Conservation (phyloP, 1,139 yeast species). For the Hyphopichia khmerensis region DNA sequence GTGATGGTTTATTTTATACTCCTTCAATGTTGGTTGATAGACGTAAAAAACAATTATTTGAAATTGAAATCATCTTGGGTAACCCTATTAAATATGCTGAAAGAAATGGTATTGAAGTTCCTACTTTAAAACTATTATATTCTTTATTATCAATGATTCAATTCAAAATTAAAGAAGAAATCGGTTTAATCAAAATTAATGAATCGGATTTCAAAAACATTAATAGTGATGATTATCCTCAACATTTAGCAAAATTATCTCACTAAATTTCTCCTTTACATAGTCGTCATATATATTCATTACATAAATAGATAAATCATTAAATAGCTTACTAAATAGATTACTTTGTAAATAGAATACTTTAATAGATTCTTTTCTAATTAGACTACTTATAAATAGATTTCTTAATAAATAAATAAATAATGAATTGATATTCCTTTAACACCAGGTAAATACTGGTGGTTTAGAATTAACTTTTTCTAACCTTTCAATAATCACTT, state of each 20-base stretch:
- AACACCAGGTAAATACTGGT: constrained; percentile 75
- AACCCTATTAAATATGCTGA: constrained; percentile 65
- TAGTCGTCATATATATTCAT: too few species aligned
- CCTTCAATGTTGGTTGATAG: constrained; percentile 78
- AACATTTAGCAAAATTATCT: constrained; percentile 16
- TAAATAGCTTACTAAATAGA: too few species aligned
- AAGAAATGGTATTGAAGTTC: constrained; percentile 54
- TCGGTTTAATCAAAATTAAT: constrained; percentile 40
- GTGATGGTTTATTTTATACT: constrained; percentile 62
- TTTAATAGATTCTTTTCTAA: neutral
- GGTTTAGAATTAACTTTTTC: constrained; percentile 57
- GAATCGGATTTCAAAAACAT: constrained; percentile 23
- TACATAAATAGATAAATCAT: too few species aligned
- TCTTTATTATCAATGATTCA: constrained; percentile 59
- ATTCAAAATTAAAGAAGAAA: constrained; percentile 54
- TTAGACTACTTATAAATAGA: constrained; percentile 6
- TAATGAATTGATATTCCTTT: constrained; percentile 4
- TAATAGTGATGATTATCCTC: constrained; percentile 30
- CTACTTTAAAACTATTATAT: constrained; percentile 57
- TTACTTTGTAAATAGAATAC: too few species aligned
- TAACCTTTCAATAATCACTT: constrained; percentile 61
- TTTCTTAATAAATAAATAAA: too few species aligned
- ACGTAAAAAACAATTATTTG: constrained; percentile 68
- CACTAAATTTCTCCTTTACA: too few species aligned
- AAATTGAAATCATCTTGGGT: constrained; percentile 69